phyloP scores from a whole-genome alignment of 495 filamentous ascomycete species.

The Hypomontagnella submonticulosa region DNA sequence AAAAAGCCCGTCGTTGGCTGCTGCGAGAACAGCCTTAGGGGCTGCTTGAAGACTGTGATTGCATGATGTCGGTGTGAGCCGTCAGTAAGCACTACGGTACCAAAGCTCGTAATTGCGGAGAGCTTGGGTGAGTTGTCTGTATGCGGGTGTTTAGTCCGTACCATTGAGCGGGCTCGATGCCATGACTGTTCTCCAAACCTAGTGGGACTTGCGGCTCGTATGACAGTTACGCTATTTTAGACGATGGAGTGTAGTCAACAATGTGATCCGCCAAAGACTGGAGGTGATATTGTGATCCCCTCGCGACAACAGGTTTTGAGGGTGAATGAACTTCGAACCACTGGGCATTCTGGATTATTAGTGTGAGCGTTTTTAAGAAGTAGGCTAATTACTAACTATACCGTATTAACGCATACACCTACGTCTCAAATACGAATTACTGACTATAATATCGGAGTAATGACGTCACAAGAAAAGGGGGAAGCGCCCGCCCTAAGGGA shows the following conservation, averaged over 20 bases:
- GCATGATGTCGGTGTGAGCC: constrained; percentile 8
- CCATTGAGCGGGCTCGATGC: constrained; percentile 34
- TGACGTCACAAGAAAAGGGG: constrained; percentile 28
- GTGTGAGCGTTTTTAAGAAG: not conserved
- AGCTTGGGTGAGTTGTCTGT: constrained; percentile 34
- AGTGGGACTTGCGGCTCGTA: constrained; percentile 39
- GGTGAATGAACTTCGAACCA: not conserved
- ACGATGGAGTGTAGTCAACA: constrained; percentile 5
- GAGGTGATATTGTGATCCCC: not conserved
- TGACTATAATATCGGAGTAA: not conserved
- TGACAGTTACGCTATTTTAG: constrained; percentile 32
- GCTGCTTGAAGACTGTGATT: constrained; percentile 64
- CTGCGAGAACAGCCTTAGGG: constrained; percentile 65
- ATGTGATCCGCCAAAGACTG: not conserved
- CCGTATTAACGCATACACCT: no score
- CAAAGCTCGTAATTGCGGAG: constrained; percentile 37
- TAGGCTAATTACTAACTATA: not conserved
- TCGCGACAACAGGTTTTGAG: not conserved
- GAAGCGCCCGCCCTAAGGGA: not conserved
- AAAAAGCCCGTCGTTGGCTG: constrained; percentile 69
- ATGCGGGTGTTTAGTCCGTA: constrained; percentile 32
- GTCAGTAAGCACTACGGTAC: constrained; percentile 26
- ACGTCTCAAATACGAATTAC: no score
- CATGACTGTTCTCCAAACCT: constrained; percentile 24
- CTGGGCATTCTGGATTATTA: no score